Percentiles rank a stretch among this genome's conserved stretches.
These are phyloP conservation scores for Euphorbia celastroides DNA, from an alignment of 441 rosid genomes.

Conservation along the genomic window DNA sequence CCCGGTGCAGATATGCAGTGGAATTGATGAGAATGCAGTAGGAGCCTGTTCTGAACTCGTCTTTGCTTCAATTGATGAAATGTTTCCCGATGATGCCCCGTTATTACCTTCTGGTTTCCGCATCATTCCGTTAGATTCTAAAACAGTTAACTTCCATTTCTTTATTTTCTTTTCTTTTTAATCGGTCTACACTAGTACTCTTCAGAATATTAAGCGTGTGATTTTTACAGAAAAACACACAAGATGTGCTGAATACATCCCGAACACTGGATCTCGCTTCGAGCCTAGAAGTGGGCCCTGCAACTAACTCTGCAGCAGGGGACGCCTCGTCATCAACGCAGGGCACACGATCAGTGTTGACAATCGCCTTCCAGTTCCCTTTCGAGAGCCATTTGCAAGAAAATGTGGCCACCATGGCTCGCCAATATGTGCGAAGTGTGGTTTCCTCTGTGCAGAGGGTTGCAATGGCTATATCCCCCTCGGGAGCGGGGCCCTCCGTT, in stretches of 20 bases:
- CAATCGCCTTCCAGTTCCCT: slow-evolving; percentile 98
- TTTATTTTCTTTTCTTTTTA: not conserved
- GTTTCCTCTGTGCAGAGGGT: slow-evolving; percentile 96
- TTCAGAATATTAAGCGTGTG: not conserved
- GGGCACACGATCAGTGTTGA: slow-evolving; percentile 68
- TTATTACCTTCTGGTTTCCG: slow-evolving; percentile 95
- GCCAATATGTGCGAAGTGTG: slow-evolving; percentile 85
- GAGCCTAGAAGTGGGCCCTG: slow-evolving; percentile 82
- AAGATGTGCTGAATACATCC: slow-evolving; percentile 44
- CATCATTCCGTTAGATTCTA: slow-evolving; percentile 81
- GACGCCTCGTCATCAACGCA: slow-evolving; percentile 40
- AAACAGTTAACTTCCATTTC: slow-evolving; percentile 42
- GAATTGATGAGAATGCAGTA: slow-evolving; percentile 85
- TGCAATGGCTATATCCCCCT: slow-evolving; percentile 90
- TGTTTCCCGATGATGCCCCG: slow-evolving; percentile 98
- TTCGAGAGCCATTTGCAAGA: slow-evolving; percentile 83
- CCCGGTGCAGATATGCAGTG: slow-evolving; percentile 76
- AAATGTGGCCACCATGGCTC: slow-evolving; percentile 91
- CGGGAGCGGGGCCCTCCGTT: slow-evolving; percentile 55
- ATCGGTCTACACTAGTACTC: too few species aligned
- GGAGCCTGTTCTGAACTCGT: slow-evolving; percentile 93
- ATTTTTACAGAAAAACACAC: slow-evolving; percentile 52
- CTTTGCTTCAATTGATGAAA: slow-evolving; percentile 94
- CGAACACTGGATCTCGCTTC: slow-evolving; percentile 93
- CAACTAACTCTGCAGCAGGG: slow-evolving; percentile 42